Evolutionary conservation across 768 basidiomycete species (phyloP), one percentile per base, ranked within the genome.

Genomic region (Collybia sordida): DNA sequence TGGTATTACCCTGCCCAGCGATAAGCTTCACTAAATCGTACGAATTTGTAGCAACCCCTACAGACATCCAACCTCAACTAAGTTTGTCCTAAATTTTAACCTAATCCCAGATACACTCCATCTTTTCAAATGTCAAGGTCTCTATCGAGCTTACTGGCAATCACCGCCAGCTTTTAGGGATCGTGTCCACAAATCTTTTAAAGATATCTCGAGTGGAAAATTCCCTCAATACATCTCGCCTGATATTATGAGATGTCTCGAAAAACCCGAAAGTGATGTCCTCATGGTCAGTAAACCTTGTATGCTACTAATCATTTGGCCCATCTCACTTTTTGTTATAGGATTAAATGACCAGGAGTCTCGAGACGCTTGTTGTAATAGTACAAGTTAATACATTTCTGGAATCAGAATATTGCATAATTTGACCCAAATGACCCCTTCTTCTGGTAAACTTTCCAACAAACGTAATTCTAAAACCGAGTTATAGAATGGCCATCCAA

Each of bases 71-170:
- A 37, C 37, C 24, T 21, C 37, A 35, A 27, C 19, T 15, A 28
- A 21, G 36, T 47, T 37, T n/a, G 45, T 47, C 17, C 17, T 47
- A 21, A 37, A 47, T 37, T 47, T 47, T 24, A 38, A 47, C 17
- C 34, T 47, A 18, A 36, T 47, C n/a, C 45, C 45, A 31, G 21
- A 47, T 22, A 12, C 45, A 14, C 35, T 47, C 5, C 34, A 47
- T 38, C 19, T 35, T 18, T 47, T 37, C 34, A 36, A 36, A 23
- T 22, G 19, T 24, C 28, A 47, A 7, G 45, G 45, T 5, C 45
- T 47, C 37, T 23, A 47, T 35, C 35, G 19, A 35, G 45, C 45
- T 23, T 47, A 47, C 21, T 47, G 45, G 45, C 45, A 47, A 21
- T 47, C 45, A n/a, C 45, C 45, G 12, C 34, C 45, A 23, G 45